A percentile compares a stretch with the other conserved stretches of the same genome.
Conservation (phyloP, 768 basidiomycete genomes). For the Suillus cothurnatus region DNA sequence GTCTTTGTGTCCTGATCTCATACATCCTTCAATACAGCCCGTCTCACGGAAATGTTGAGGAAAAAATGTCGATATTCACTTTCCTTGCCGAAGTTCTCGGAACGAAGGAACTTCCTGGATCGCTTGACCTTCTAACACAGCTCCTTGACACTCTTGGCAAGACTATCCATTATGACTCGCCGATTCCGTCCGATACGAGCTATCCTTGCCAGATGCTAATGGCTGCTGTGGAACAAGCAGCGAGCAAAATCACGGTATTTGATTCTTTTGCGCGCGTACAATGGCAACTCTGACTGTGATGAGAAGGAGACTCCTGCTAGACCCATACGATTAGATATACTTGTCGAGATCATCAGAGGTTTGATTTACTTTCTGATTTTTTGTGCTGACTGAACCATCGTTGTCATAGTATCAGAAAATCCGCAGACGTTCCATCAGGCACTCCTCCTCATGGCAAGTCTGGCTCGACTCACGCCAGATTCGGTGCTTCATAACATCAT, state of each 20-base stretch:
- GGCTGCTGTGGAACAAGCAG: constrained; percentile 72
- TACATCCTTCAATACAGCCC: constrained; percentile 3
- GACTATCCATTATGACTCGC: constrained; percentile 57
- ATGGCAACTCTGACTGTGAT: constrained; percentile 5
- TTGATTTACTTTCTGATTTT: constrained; percentile 7
- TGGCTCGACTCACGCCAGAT: constrained; percentile 85
- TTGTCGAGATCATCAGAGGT: constrained; percentile 89
- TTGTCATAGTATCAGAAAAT: constrained; percentile 71
- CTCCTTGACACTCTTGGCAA: constrained; percentile 74
- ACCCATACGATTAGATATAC: constrained; percentile 75
- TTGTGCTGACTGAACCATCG: constrained; percentile 4
- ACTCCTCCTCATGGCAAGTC: constrained; percentile 79
- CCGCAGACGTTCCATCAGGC: constrained; percentile 96
- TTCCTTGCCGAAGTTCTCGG: constrained; percentile 72
- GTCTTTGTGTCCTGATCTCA: neutral
- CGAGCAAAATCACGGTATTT: constrained; percentile 57
- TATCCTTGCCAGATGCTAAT: constrained; percentile 86
- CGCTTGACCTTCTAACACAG: constrained; percentile 67
- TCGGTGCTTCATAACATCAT: constrained; percentile 93
- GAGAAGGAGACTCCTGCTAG: constrained; percentile 57
- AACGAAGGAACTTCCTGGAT: constrained; percentile 64
- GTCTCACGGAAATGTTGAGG: constrained; percentile 35
- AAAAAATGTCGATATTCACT: constrained; percentile 49
- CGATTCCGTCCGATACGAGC: constrained; percentile 63
- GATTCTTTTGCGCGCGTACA: neutral